phyloP scores from a whole-genome alignment of 2,329 filamentous ascomycete genomes.

The Fusarium neocosmosporiellum region DNA sequence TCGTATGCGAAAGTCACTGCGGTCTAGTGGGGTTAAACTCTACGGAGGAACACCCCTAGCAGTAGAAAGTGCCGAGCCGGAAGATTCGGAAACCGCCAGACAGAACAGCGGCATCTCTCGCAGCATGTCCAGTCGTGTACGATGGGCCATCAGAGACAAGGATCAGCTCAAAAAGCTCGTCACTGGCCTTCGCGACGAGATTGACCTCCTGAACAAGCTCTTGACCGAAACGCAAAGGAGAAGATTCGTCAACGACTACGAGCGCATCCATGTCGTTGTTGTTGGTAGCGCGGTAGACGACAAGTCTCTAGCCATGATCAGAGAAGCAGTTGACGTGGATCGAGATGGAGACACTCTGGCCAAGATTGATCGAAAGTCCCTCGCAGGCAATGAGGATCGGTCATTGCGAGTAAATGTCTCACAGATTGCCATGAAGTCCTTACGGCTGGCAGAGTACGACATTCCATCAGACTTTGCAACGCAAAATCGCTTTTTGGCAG shows the following conservation, averaged over 20 bases:
- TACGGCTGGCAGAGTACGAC: not conserved
- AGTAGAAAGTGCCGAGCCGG: not conserved
- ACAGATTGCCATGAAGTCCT: not conserved
- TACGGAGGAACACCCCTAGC: not conserved
- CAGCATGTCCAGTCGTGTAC: not conserved
- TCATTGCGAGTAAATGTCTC: not conserved
- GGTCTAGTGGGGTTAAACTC: constrained; percentile 2
- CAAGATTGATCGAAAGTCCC: not conserved
- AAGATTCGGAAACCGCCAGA: not conserved
- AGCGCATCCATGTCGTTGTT: constrained; percentile 1
- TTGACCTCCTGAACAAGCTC: constrained; percentile 4
- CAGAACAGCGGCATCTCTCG: not conserved
- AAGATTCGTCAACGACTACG: not conserved
- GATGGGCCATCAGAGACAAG: not conserved
- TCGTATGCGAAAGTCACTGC: constrained; percentile 7
- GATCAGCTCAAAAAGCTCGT: not conserved
- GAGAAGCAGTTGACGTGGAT: not conserved
- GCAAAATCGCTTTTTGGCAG: not conserved
- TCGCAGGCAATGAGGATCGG: not conserved
- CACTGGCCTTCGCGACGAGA: not conserved
- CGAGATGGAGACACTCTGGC: not conserved
- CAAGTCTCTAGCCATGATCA: not conserved
- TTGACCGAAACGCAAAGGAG: constrained; percentile 1
- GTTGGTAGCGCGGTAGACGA: not conserved
- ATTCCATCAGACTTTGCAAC: not conserved